Base-by-base conservation (phyloP, 768 basidiomycete species). In the Calocybe indica region DNA sequence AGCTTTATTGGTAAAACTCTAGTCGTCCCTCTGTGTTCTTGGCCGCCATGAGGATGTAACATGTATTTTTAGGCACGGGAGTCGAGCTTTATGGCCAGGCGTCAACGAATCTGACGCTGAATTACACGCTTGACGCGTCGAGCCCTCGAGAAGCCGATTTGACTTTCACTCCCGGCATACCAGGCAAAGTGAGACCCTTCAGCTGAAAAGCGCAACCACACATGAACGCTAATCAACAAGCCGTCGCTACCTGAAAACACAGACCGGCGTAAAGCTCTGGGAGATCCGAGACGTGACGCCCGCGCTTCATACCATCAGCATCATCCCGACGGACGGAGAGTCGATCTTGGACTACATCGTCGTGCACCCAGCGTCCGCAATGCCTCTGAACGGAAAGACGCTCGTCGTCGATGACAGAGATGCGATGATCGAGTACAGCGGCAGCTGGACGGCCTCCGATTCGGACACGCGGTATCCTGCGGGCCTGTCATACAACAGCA, bases 321-420 rank as follows among this genome's bases (percentile, higher is more conserved):
- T 48, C 3, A 33, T 41, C 30, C 39, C 47, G 5, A 48, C 31
- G 6, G 28, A 7, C 28, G 40, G 47, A 2, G n/a, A 42, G 14
- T 39, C 39, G 7, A 48, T 34, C 33, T 48, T 48, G 28, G 47
- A 48, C 32, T 48, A 48, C 34, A 39, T 36, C 35, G 22, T 48
- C 8, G 40, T 48, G n/a, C 39, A 31, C 14, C 46, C 46, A 12
- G 31, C 28, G 1, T 14, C 37, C 7, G 32, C 37, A 2, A 32
- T 5, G 14, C 10, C 14, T 33, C 15, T 47, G 6, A n/a, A 47
- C 28, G 31, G 38, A 15, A 14, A 39, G 11, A 47, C 14, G 1
- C 30, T 47, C 34, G 38, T 40, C 29, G 10, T 40, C 14, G 46
- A 47, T 37, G 46, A 47, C 28, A 37, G 37, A 7, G 46, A 47